Percentiles rank a stretch among this genome's conserved stretches.
phyloP scores from a whole-genome alignment of 2,329 filamentous ascomycete genomes.

The Bipolaris sorokiniana region DNA sequence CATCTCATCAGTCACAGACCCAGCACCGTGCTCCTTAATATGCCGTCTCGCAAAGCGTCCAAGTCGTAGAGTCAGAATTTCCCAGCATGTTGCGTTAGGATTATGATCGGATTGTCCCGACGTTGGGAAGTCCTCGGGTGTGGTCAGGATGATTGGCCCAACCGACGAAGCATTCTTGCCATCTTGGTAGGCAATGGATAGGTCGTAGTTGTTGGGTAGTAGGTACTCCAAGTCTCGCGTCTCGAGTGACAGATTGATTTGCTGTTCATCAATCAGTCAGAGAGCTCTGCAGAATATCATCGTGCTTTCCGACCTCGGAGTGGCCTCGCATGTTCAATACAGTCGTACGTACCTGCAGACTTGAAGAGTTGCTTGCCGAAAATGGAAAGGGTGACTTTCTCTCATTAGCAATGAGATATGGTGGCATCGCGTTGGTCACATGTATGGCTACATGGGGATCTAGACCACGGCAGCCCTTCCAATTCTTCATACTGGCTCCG shows the following conservation, averaged over 20 bases:
- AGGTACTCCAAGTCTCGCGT: constrained; percentile 37
- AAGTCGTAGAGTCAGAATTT: constrained; percentile 55
- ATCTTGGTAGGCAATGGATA: constrained; percentile 28
- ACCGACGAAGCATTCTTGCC: constrained; percentile 17
- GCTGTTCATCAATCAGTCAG: constrained; percentile 26
- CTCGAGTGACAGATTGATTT: constrained; percentile 21
- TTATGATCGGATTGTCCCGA: constrained; percentile 17
- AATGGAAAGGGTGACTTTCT: constrained; percentile 55
- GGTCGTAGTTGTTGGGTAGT: constrained; percentile 24
- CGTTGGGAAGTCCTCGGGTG: constrained; percentile 21
- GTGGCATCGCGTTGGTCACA: constrained; percentile 60
- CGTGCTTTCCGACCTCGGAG: neutral
- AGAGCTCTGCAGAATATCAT: neutral
- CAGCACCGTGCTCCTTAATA: constrained; percentile 44
- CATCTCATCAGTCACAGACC: constrained; percentile 55
- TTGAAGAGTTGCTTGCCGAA: constrained; percentile 50
- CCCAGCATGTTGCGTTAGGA: constrained; percentile 55
- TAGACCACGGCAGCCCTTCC: constrained; percentile 62
- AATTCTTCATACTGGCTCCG: constrained; percentile 60
- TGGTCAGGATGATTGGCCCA: constrained; percentile 28
- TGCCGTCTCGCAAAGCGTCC: constrained; percentile 54
- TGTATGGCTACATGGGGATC: constrained; percentile 55
- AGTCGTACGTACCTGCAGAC: constrained; percentile 34
- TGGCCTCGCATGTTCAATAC: constrained; percentile 1
- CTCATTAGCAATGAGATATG: constrained; percentile 59